phyloP scores from a whole-genome alignment of 495 filamentous ascomycete species.

The Viridothelium virens region DNA sequence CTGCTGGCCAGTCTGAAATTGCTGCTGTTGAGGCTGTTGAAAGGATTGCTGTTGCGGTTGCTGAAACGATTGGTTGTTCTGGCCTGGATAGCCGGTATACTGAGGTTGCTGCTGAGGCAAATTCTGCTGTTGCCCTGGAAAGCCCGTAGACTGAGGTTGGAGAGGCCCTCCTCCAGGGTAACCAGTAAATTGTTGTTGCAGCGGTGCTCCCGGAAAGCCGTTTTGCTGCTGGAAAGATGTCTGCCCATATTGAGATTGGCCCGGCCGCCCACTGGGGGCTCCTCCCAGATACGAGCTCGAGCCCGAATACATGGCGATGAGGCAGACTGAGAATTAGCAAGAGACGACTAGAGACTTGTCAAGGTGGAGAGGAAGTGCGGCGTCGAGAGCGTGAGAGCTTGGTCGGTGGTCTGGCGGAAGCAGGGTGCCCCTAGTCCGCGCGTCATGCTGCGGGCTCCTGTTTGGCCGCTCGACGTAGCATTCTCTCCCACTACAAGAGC shows the following conservation, averaged over 20 bases:
- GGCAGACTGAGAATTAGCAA: neutral
- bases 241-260: slow-evolving; percentile 57
- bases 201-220: slow-evolving; percentile 36
- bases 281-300: slow-evolving; percentile 77
- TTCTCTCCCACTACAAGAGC: neutral
- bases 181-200: slow-evolving; percentile 46
- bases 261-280: slow-evolving; percentile 65
- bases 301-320: slow-evolving; percentile 69
- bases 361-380: neutral
- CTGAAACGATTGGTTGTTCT: slow-evolving; percentile 21
- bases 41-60: slow-evolving; percentile 37
- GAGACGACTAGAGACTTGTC: neutral
- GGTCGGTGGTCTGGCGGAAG: slow-evolving; percentile 1
- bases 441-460: neutral
- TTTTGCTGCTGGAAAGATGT: slow-evolving; percentile 53
- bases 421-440: slow-evolving; percentile 1
- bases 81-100: slow-evolving; percentile 48
- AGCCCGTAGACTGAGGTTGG: slow-evolving; percentile 53
- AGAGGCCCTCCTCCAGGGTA: slow-evolving; percentile 45
- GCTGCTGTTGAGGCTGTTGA: slow-evolving; percentile 21
- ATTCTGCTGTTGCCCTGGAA: slow-evolving; percentile 36
- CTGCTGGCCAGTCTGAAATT: slow-evolving; percentile 29
- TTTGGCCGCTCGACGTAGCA: neutral
- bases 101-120: slow-evolving; percentile 50
- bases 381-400: slow-evolving; percentile 5